Evolutionary conservation across 345 rosid genomes (phyloP).

Genomic region (Cardamine occulta): DNA sequence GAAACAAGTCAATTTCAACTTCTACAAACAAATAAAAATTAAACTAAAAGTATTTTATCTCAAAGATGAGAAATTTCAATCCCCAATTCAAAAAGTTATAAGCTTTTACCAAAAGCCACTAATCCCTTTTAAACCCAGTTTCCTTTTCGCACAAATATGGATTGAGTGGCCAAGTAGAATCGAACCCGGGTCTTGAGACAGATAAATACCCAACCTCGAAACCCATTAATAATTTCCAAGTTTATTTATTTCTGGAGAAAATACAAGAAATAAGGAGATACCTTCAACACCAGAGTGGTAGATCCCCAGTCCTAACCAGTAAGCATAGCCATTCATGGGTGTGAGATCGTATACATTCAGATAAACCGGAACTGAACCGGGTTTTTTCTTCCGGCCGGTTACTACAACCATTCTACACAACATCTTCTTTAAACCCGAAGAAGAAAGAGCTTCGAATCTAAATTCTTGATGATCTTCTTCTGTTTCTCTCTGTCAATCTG

Average conservation of each 20-base stretch:
- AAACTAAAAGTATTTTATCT: slow-evolving; percentile 15
- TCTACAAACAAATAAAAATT: slow-evolving; percentile 33
- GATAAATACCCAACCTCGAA: no score
- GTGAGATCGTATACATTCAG: slow-evolving; percentile 96
- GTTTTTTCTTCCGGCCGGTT: slow-evolving; percentile 65
- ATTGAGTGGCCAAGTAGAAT: no score
- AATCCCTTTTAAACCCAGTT: no score
- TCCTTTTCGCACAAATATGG: no score
- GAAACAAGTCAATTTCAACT: slow-evolving; percentile 30
- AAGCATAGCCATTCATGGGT: slow-evolving; percentile 95
- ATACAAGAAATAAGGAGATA: slow-evolving; percentile 15
- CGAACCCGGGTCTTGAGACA: no score
- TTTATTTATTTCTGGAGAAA: background rate
- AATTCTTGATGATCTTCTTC: background rate
- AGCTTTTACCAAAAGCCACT: slow-evolving; percentile 29
- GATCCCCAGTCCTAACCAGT: slow-evolving; percentile 96
- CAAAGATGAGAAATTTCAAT: slow-evolving; percentile 6
- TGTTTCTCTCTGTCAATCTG: slow-evolving; percentile 17
- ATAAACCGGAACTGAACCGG: slow-evolving; percentile 85
- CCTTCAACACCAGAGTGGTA: slow-evolving; percentile 99
- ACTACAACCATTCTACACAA: slow-evolving; percentile 63
- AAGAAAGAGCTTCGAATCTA: slow-evolving; percentile 27
- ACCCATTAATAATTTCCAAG: slow-evolving; percentile 13
- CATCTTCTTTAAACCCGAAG: slow-evolving; percentile 47
- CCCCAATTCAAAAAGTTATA: background rate